These are phyloP conservation scores for Arxiozyma slooffiae DNA, from an alignment of 1,139 yeast genomes.

Conservation along the genomic window DNA sequence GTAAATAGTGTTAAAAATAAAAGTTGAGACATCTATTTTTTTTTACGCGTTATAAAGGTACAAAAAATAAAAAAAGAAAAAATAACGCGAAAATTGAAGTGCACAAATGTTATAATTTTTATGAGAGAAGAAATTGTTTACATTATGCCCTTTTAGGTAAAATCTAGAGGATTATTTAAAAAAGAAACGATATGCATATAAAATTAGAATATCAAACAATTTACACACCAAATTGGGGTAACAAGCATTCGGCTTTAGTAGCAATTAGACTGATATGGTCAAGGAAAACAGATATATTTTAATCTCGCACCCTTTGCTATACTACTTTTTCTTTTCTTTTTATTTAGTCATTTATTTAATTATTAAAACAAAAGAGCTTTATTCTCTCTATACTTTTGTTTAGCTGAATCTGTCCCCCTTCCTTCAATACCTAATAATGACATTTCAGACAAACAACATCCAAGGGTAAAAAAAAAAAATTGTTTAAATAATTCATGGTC, in stretches of 20 bases:
- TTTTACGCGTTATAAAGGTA: constrained; percentile 1
- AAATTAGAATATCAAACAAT: too few species aligned
- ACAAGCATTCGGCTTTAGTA: too few species aligned
- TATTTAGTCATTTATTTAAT: not conserved
- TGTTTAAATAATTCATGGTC: too few species aligned
- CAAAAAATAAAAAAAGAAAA: not conserved
- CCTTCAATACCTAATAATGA: not conserved
- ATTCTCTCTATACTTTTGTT: too few species aligned
- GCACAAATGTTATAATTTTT: not conserved
- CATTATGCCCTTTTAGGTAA: not conserved
- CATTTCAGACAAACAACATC: too few species aligned
- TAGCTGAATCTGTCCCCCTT: not conserved
- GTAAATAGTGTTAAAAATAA: not conserved
- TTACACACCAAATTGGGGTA: too few species aligned
- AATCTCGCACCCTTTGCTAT: too few species aligned
- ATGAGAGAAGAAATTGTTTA: not conserved
- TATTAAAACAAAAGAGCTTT: too few species aligned
- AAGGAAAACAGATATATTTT: too few species aligned
- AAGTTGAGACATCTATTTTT: not conserved
- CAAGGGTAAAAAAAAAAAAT: not conserved
- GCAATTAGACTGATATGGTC: not conserved
- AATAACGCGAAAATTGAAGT: constrained; percentile 1
- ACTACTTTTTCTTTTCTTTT: not conserved
- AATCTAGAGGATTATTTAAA: not conserved
- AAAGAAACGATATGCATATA: not conserved